Base-by-base conservation (phyloP, 805 yeast species). In the Pichia manshurica region DNA sequence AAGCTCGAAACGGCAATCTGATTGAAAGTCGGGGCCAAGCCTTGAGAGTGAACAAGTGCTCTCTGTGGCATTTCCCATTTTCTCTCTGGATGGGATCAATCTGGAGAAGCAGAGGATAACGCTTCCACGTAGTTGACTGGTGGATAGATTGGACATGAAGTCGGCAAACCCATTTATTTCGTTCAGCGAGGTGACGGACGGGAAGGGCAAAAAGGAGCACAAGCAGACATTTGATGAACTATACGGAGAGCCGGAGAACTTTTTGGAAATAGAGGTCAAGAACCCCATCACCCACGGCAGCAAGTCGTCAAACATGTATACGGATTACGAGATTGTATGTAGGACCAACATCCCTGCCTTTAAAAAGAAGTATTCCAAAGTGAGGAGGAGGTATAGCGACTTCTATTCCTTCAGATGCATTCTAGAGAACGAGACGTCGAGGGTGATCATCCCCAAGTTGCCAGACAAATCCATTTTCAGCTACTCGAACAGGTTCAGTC, bases 201-300 rank as follows among this genome's bases (percentile, higher is more conserved):
- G 43, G 16, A 54, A 51, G 49, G 56, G 59, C 8, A 52, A 57
- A 53, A 45, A 41, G 29, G 65, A 59, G 21, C 66, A 65, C 70
- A 50, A 67, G 50, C 91, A 84, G 63, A 74, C 87, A 3, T 82
- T 82, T 63, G 85, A 79, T 53, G 96, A 88, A 57, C 75, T 86
- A 38, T 93, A 93, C 61, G 96, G 95, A 0, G 95, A 86, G 57
- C 98, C 97, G 0, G 98, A 93, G 65, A 87, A 88, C 67, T 87
- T 89, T 60, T 74, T 91, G 36, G 99, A 91, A 66, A 81, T 93
- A 32, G 97, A 90, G 64, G 96, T 89, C 50, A 71, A 77, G 23
- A 82, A 82, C 61, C 95, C 96, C 10, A 78, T 79, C 53, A 87
- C 95, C 0, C 95, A 87, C 58, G 80, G 78, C 1, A 66, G 68